phyloP scores from a whole-genome alignment of 176 grass and related monocot species.

The Panicum miliaceum region DNA sequence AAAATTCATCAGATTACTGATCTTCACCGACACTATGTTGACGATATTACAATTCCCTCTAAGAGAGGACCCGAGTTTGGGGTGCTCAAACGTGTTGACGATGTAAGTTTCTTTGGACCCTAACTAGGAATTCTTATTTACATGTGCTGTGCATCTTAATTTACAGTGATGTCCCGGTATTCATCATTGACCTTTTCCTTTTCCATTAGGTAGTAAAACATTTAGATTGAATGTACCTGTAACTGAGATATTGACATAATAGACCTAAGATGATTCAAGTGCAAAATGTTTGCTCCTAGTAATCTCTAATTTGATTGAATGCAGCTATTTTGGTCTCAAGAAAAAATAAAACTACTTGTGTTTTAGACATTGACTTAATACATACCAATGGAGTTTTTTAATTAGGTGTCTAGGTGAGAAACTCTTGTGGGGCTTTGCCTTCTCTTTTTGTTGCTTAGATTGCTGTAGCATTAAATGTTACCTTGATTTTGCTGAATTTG shows the following conservation, averaged over 20 bases:
- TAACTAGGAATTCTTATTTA: not conserved
- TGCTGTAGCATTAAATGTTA: slow-evolving; percentile 15
- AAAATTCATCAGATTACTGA: slow-evolving; percentile 71
- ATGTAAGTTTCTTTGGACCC: slow-evolving; percentile 66
- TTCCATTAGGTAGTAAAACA: not conserved
- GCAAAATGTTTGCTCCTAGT: not conserved
- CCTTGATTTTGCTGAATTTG: slow-evolving; percentile 20
- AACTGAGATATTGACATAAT: not conserved
- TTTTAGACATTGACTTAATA: not conserved
- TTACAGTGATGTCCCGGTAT: not conserved
- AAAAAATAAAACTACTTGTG: not conserved
- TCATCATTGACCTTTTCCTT: not conserved
- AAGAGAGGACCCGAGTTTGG: slow-evolving; percentile 72
- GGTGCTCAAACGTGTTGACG: slow-evolving; percentile 90
- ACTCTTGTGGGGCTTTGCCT: not conserved
- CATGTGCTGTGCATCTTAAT: not conserved
- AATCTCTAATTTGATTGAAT: slow-evolving; percentile 17
- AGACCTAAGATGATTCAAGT: slow-evolving; percentile 12
- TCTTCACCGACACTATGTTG: slow-evolving; percentile 96
- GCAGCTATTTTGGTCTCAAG: not conserved
- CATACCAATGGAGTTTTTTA: slow-evolving; percentile 23
- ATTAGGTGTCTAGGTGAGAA: slow-evolving; percentile 4
- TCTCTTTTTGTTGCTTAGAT: slow-evolving; percentile 11
- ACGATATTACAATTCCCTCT: slow-evolving; percentile 97
- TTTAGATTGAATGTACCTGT: not conserved